Conservation (phyloP, 2,329 filamentous ascomycete species). For the Trichoderma endophyticum region DNA sequence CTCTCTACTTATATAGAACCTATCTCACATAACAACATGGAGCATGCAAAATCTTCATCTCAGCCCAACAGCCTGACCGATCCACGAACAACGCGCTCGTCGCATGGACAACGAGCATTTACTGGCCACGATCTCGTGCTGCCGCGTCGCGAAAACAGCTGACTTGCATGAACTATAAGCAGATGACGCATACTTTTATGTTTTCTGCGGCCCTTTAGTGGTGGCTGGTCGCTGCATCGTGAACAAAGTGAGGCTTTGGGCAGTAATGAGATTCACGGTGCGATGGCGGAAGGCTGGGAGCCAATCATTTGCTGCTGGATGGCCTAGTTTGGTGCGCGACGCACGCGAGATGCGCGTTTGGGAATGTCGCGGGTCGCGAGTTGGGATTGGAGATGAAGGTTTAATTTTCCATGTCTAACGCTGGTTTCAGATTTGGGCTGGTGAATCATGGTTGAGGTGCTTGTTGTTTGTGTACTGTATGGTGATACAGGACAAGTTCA, state of each 20-base stretch:
- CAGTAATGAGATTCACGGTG: slow-evolving; percentile 13
- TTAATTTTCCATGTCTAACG: not conserved
- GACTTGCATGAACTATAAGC: slow-evolving; percentile 18
- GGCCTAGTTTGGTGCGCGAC: not conserved
- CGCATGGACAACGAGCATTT: slow-evolving; percentile 7
- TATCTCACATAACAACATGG: no score
- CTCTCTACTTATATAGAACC: not conserved
- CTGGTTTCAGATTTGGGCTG: not conserved
- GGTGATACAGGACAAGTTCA: not conserved
- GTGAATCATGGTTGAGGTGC: not conserved
- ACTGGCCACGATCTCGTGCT: not conserved
- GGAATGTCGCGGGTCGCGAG: not conserved
- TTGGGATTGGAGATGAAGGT: no score
- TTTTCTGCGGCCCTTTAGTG: not conserved
- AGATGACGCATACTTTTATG: not conserved
- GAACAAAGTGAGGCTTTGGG: slow-evolving; percentile 5
- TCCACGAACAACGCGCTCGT: slow-evolving; percentile 3
- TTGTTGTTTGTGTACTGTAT: not conserved
- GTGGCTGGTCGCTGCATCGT: not conserved
- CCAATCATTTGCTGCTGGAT: not conserved
- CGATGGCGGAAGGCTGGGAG: not conserved
- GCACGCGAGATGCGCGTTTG: slow-evolving; percentile 15
- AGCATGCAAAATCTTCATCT: not conserved
- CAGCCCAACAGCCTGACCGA: not conserved
- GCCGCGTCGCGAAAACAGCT: slow-evolving; percentile 27